These are phyloP conservation scores for Sparassis latifolia DNA, from an alignment of 1,284 basidiomycete genomes.

Conservation along the genomic window DNA sequence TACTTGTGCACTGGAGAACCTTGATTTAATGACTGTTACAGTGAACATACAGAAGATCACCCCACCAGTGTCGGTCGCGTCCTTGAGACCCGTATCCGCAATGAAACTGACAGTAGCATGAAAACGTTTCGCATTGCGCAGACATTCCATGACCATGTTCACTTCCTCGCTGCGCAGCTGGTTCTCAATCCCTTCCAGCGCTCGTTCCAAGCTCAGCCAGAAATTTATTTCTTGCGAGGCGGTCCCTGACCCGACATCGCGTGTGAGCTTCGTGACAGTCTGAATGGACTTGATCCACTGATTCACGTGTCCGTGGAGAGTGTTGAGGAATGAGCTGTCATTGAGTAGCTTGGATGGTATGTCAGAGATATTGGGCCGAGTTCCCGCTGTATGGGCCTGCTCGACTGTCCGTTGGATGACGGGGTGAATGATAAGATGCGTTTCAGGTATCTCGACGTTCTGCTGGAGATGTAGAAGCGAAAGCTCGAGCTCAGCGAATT, in stretches of 20 bases:
- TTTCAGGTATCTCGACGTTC: constrained; percentile 98
- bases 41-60: constrained; percentile 7
- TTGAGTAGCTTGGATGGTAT: constrained; percentile 71
- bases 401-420: constrained; percentile 86
- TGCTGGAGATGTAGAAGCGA: constrained; percentile 95
- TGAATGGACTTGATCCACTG: constrained; percentile 99
- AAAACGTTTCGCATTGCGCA: constrained; percentile 95
- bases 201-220: constrained; percentile 92
- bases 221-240: constrained; percentile 99
- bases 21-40: not conserved
- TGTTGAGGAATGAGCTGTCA: constrained; percentile 91
- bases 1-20: constrained; percentile 79
- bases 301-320: constrained; percentile 91
- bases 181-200: constrained; percentile 87
- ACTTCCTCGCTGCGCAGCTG: constrained; percentile 93
- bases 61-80: constrained; percentile 81
- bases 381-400: constrained; percentile 53
- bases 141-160: constrained; percentile 90
- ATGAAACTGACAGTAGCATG: constrained; percentile 97
- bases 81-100: constrained; percentile 94
- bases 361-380: constrained; percentile 69
- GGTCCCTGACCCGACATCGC: constrained; percentile 93
- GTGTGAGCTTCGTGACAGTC: constrained; percentile 87
- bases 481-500: constrained; percentile 97
- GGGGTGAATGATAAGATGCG: constrained; percentile 89